Percentiles rank a stretch among this genome's conserved stretches.
Conservation (phyloP, 495 filamentous ascomycete genomes). For the Xylaria castorea region DNA sequence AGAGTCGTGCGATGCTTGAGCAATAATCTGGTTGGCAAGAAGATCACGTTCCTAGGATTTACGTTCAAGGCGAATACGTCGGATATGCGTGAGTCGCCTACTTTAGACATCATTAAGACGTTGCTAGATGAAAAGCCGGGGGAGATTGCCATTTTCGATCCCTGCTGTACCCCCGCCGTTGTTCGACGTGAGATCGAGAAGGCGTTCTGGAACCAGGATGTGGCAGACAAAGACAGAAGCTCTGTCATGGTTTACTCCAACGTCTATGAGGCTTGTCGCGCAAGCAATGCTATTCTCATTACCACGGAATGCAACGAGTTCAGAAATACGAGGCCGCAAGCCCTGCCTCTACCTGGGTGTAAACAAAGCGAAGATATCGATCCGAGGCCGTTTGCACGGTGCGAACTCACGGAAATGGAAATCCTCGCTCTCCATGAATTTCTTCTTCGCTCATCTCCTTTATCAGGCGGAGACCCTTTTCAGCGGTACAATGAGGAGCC, state of each 20-base stretch:
- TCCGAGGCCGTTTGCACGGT: constrained; percentile 34
- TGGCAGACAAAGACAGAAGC: constrained; percentile 39
- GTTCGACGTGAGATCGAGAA: constrained; percentile 52
- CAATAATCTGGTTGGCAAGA: constrained; percentile 73
- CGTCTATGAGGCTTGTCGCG: constrained; percentile 60
- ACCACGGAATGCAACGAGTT: constrained; percentile 74
- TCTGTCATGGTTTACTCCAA: constrained; percentile 49
- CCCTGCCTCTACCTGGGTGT: constrained; percentile 9
- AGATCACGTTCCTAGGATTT: constrained; percentile 76
- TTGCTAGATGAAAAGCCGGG: constrained; percentile 67
- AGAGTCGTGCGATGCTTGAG: constrained; percentile 71
- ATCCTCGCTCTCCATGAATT: not conserved
- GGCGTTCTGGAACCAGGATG: constrained; percentile 38
- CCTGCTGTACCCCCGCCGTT: constrained; percentile 58
- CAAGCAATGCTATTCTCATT: constrained; percentile 62
- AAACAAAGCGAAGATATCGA: constrained; percentile 27
- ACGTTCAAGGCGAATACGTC: constrained; percentile 85
- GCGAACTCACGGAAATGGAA: constrained; percentile 40
- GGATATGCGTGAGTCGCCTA: constrained; percentile 76
- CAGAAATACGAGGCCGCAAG: constrained; percentile 37
- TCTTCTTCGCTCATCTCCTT: not conserved
- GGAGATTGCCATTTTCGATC: constrained; percentile 79
- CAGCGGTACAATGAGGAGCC: constrained; percentile 44
- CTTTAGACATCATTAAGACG: constrained; percentile 69
- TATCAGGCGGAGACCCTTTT: constrained; percentile 33